Base-by-base conservation (phyloP, 2,329 filamentous ascomycete species). In the Annulohypoxylon truncatum region DNA sequence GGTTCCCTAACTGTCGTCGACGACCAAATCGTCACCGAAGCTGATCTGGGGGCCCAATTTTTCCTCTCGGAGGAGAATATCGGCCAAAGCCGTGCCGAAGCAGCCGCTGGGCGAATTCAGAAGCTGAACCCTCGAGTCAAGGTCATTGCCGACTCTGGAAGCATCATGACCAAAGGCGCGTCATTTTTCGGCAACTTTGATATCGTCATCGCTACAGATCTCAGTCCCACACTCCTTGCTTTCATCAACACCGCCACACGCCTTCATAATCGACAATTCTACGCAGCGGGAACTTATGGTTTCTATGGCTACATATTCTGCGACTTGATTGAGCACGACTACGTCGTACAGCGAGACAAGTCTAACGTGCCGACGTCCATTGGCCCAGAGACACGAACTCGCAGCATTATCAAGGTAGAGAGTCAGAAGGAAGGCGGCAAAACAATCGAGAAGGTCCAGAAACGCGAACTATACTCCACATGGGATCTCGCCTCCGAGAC, bases 291-390 rank as follows among this genome's bases (percentile, higher is more conserved):
- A 53, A 88, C 91, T 2, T 93, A 97, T 76, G 96, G 96, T 51
- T 87, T 97, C 77, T 98, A 96, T 78, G 96, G 96, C 60, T 99
- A 93, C 81, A 92, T 97, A 71, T 99, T 99, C 78, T 92, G 92
- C 62, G 96, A 99, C 78, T 85, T 99, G 20, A 93, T 97, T 72
- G 87, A 90, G 74, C 96, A 99, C 78, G 90, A 94, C 74, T 99
- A 93, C 76, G 89, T 96, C 65, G 90, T 99, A 66, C 90, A 97
- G 81, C 90, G 96, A 61, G 89, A 93, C 66, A 90, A 91, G 68
- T 90, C 92, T 62, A 98, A 98, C 75, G 82, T 92, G 10, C 76
- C 87, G 18, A 90, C 89, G 0, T 78, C 84, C 40, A 67, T 83
- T 7, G 84, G 84, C 50, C 80, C 85, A 3, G 96, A 99, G 77